Base-by-base conservation (phyloP, 2,329 filamentous ascomycete species). In the Trichoderma gracile region DNA sequence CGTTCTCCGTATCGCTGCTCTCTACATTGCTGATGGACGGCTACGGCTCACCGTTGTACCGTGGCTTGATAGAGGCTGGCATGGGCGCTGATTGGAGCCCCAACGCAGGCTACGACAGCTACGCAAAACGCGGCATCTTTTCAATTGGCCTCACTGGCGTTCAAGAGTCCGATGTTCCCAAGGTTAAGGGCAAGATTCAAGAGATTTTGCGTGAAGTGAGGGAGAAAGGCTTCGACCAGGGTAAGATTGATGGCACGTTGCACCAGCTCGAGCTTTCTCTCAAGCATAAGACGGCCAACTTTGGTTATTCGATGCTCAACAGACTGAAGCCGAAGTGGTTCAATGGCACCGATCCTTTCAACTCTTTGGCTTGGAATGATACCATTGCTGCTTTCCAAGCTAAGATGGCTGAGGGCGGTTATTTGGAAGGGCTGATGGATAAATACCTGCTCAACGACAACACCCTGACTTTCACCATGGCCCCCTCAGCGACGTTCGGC, bases 271-370 rank as follows among this genome's bases (percentile, higher is more conserved):
- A 99, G 74, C 83, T 99, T n/a, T 85, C 89, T 0, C 79, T 98
- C 55, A 97, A 97, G 78, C 93, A 99, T 79, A 98, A 98, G 81
- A 97, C 93, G 0, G 92, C 95, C 62, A 93, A 90, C 72, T 99
- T 99, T 73, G 95, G 95, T 15, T 92, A 97, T 83, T 89, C 89
- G 19, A 85, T 98, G 60, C 86, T 99, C 77, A 92, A 97, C 70
- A 87, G 94, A 47, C 83, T 97, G 8, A 91, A 96, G 73, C 90
- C 92, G 2, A 89, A 90, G 65, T 99, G 95, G 95, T 98, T 99
- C 78, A 96, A 95, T 64, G 95, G 94, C 5, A 88, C 93, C 3
- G 92, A 98, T 74, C 94, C 95, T 0, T 96, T 98, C 77, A 89
- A 96, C 69, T 89, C 92, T 14, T 81, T 99, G 42, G 90, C 92